Evolutionary conservation across 345 rosid genomes (phyloP).

Genomic region (Noccaea bulbosa): DNA sequence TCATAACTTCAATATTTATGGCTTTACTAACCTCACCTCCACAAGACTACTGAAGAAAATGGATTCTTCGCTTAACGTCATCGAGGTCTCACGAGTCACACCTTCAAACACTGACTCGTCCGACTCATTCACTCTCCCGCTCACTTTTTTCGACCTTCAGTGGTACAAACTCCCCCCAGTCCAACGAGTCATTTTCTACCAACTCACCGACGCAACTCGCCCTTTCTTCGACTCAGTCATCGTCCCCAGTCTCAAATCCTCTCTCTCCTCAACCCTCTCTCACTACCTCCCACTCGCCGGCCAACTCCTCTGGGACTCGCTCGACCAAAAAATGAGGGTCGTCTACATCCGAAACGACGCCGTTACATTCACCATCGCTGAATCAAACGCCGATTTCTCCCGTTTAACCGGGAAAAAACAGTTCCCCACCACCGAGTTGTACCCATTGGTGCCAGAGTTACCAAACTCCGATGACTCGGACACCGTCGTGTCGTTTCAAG

Average conservation of each 20-base stretch:
- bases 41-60: neutral
- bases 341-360: slow-evolving; percentile 30
- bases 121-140: slow-evolving; percentile 40
- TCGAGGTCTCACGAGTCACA: slow-evolving; percentile 35
- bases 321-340: slow-evolving; percentile 20
- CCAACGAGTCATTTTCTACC: slow-evolving; percentile 49
- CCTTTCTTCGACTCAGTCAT: slow-evolving; percentile 45
- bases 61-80: slow-evolving; percentile 13
- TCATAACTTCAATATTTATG: too few species aligned
- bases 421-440: slow-evolving; percentile 28
- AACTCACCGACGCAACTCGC: slow-evolving; percentile 29
- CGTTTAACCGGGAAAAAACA: slow-evolving; percentile 30
- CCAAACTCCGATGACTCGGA: slow-evolving; percentile 32
- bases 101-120: slow-evolving; percentile 33
- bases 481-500: slow-evolving; percentile 38
- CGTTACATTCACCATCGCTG: slow-evolving; percentile 49
- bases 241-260: slow-evolving; percentile 45
- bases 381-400: slow-evolving; percentile 42
- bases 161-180: slow-evolving; percentile 40
- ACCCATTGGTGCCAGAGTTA: slow-evolving; percentile 42
- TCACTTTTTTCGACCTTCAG: slow-evolving; percentile 41
- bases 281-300: slow-evolving; percentile 54
- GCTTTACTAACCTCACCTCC: too few species aligned
- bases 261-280: slow-evolving; percentile 45
- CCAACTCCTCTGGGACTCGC: slow-evolving; percentile 38